phyloP scores from a whole-genome alignment of 352 stramenopile genomes.

The Phytophthora syringae region DNA sequence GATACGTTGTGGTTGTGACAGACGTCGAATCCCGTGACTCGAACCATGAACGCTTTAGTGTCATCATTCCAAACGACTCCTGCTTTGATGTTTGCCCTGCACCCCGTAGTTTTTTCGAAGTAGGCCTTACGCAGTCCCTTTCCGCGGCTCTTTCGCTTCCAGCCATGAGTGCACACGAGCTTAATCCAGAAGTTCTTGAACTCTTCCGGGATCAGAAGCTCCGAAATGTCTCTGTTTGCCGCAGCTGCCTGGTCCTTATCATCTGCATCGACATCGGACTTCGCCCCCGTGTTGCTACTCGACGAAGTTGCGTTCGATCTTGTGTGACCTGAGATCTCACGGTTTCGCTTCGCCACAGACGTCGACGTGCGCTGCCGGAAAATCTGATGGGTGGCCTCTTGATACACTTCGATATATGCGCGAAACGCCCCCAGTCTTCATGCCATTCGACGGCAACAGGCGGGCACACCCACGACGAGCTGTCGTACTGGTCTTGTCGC shows the following conservation, averaged over 20 bases:
- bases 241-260: background rate
- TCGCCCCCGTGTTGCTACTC: background rate
- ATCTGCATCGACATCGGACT: background rate
- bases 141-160: slow-evolving; percentile 11
- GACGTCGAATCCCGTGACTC: slow-evolving; percentile 2
- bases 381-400: slow-evolving; percentile 1
- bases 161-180: slow-evolving; percentile 13
- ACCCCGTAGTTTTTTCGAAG: slow-evolving; percentile 6
- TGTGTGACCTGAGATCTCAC: background rate
- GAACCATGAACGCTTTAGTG: slow-evolving; percentile 5
- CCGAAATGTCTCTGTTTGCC: too few relatives aligned
- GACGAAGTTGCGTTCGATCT: too few relatives aligned
- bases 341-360: slow-evolving; percentile 2
- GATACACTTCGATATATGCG: slow-evolving; percentile 1
- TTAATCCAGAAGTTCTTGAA: slow-evolving; percentile 25
- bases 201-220: background rate
- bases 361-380: slow-evolving; percentile 2
- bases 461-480: background rate
- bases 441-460: slow-evolving; percentile 3
- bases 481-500: background rate
- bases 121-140: slow-evolving; percentile 6
- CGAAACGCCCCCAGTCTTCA: slow-evolving; percentile 5
- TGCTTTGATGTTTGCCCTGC: slow-evolving; percentile 14
- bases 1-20: slow-evolving; percentile 3
- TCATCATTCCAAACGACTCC: slow-evolving; percentile 10